A percentile compares a stretch with the other conserved stretches of the same genome.
Evolutionary conservation across 805 yeast species (phyloP).

Genomic region (Teunomyces tritomae): DNA sequence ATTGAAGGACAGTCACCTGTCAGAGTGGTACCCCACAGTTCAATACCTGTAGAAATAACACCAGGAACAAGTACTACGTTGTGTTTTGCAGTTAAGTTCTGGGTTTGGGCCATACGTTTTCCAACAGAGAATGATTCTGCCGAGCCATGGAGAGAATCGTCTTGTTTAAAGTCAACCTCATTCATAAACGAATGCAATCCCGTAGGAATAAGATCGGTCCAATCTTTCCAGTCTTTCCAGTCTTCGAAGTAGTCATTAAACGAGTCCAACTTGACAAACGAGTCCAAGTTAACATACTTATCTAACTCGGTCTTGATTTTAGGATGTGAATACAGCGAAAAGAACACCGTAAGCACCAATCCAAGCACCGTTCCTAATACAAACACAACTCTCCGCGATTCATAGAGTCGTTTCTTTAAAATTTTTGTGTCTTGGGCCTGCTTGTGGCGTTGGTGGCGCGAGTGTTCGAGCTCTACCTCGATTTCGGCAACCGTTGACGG

Average conservation of each 20-base stretch:
- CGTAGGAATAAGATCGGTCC: conserved; percentile 72
- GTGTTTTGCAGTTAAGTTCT: conserved; percentile 54
- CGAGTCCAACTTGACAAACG: conserved; percentile 30
- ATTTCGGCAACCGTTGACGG: neutral
- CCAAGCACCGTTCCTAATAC: conserved; percentile 75
- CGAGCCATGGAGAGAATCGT: conserved; percentile 44
- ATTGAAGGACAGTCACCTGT: conserved; percentile 76
- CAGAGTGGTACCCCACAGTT: conserved; percentile 81
- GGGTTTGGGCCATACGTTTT: conserved; percentile 48
- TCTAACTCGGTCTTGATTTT: conserved; percentile 46
- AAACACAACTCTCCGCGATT: conserved; percentile 59
- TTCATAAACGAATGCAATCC: conserved; percentile 58
- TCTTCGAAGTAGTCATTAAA: conserved; percentile 47
- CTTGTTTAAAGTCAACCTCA: conserved; percentile 44
- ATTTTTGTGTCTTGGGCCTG: conserved; percentile 6
- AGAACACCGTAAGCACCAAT: conserved; percentile 57
- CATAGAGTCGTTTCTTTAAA: conserved; percentile 30
- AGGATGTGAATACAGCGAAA: conserved; percentile 42
- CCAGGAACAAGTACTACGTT: conserved; percentile 96
- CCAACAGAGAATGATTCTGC: conserved; percentile 92
- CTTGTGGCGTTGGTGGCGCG: neutral
- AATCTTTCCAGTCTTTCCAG: conserved; percentile 38
- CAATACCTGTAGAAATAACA: conserved; percentile 91
- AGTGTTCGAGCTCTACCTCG: neutral
- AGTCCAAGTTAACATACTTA: conserved; percentile 52